phyloP scores from a whole-genome alignment of 1,139 yeast genomes.

The Yamadazyma sp. region DNA sequence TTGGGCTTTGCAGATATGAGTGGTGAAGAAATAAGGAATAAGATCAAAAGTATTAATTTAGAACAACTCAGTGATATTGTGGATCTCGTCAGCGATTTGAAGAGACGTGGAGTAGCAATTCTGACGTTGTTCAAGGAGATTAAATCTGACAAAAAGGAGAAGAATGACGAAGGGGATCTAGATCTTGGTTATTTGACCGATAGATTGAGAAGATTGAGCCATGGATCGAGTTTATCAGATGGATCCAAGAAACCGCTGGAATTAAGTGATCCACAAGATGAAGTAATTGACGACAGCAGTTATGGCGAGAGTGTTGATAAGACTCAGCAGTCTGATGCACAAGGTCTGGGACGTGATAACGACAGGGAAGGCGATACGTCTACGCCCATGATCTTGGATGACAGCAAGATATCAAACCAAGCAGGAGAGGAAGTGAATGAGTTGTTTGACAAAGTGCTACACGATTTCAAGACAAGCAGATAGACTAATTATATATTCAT shows the following conservation, averaged over 20 bases:
- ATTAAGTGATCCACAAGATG: neutral
- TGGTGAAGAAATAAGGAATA: constrained; percentile 55
- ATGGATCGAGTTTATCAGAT: neutral
- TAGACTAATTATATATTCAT: neutral
- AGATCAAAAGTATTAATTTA: constrained; percentile 43
- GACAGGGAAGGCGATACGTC: constrained; percentile 1
- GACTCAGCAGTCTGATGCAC: neutral
- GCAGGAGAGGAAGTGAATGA: constrained; percentile 15
- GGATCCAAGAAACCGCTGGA: neutral
- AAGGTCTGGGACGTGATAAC: neutral
- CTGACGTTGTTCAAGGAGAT: constrained; percentile 44
- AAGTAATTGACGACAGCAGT: neutral
- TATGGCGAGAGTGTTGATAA: neutral
- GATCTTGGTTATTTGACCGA: constrained; percentile 17
- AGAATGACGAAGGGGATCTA: constrained; percentile 4
- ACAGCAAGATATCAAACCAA: constrained; percentile 6
- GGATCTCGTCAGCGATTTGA: constrained; percentile 48
- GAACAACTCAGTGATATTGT: constrained; percentile 56
- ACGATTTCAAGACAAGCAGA: constrained; percentile 14
- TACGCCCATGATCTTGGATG: constrained; percentile 10
- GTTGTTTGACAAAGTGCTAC: constrained; percentile 17
- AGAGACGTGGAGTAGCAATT: constrained; percentile 51
- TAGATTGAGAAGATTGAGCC: constrained; percentile 9
- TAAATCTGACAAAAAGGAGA: constrained; percentile 3
- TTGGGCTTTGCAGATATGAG: constrained; percentile 24